Percentiles rank a stretch among this genome's conserved stretches.
Conservation (phyloP, 176 grass and related monocot species). For the Miscanthus lutarioriparius region DNA sequence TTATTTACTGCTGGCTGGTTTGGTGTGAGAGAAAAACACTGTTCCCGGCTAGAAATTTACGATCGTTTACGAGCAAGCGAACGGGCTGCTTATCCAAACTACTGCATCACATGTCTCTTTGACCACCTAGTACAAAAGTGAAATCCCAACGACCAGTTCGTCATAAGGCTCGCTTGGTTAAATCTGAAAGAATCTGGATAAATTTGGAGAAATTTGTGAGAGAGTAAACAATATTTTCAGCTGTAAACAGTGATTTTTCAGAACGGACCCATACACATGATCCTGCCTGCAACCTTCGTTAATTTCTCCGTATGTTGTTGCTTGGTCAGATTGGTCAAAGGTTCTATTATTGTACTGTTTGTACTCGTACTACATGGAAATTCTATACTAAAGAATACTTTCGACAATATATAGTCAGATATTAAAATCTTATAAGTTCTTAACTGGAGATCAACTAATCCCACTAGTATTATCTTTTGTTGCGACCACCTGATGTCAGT, state of each 20-base stretch:
- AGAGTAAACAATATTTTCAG: too few relatives aligned
- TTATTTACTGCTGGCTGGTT: too few relatives aligned
- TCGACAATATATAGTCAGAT: neutral
- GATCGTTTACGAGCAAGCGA: too few relatives aligned
- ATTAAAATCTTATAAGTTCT: neutral
- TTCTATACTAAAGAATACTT: neutral
- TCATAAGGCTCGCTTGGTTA: neutral
- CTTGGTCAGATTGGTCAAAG: neutral
- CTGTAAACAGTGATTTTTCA: too few relatives aligned
- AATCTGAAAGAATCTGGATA: too few relatives aligned
- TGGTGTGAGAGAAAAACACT: too few relatives aligned
- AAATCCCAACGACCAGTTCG: neutral
- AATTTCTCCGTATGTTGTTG: neutral
- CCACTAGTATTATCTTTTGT: neutral
- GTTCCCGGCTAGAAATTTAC: too few relatives aligned
- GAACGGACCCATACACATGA: neutral
- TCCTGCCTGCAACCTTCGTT: slow-evolving; percentile 25
- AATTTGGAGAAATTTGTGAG: too few relatives aligned
- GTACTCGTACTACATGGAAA: neutral
- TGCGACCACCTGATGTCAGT: neutral
- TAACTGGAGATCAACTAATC: neutral
- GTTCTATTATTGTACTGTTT: neutral
- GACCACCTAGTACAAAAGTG: slow-evolving; percentile 8
- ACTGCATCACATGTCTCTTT: slow-evolving; percentile 15
- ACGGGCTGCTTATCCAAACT: too few relatives aligned